Evolutionary conservation across 169 alveolate genomes (phyloP).

Genomic region (Theileria annulata): DNA sequence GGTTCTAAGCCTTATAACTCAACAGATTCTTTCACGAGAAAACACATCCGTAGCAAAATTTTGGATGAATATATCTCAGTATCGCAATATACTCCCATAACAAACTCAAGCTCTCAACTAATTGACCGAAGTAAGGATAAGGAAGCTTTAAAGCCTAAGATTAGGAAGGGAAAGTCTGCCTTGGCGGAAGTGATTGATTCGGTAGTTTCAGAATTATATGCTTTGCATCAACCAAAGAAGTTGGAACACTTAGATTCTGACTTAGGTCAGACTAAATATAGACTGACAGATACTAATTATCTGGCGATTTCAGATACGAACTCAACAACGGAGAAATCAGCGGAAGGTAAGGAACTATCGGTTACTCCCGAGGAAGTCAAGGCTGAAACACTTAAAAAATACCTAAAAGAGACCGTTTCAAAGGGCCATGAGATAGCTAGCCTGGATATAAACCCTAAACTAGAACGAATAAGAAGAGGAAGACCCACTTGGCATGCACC

Average conservation of each 20-base stretch:
- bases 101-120: slow-evolving; percentile 10
- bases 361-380: slow-evolving; percentile 16
- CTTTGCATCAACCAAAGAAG: slow-evolving; percentile 14
- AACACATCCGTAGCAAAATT: slow-evolving; percentile 42
- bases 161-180: slow-evolving; percentile 58
- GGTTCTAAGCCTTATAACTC: slow-evolving; percentile 42
- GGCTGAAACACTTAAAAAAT: slow-evolving; percentile 17
- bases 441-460: slow-evolving; percentile 68
- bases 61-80: slow-evolving; percentile 41
- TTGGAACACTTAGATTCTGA: slow-evolving; percentile 36
- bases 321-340: background rate
- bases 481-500: slow-evolving; percentile 94
- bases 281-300: slow-evolving; percentile 41
- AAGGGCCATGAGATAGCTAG: slow-evolving; percentile 70
- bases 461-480: slow-evolving; percentile 54
- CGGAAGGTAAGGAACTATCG: slow-evolving; percentile 14
- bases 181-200: slow-evolving; percentile 56
- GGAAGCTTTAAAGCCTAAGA: slow-evolving; percentile 24
- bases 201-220: slow-evolving; percentile 29
- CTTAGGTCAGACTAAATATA: background rate
- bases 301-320: slow-evolving; percentile 29
- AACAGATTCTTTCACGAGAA: slow-evolving; percentile 39
- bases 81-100: slow-evolving; percentile 42
- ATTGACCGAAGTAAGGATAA: slow-evolving; percentile 21
- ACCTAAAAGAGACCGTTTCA: slow-evolving; percentile 53